Conservation (phyloP, 2,329 filamentous ascomycete genomes). For the Colletotrichum lindemuthianum region DNA sequence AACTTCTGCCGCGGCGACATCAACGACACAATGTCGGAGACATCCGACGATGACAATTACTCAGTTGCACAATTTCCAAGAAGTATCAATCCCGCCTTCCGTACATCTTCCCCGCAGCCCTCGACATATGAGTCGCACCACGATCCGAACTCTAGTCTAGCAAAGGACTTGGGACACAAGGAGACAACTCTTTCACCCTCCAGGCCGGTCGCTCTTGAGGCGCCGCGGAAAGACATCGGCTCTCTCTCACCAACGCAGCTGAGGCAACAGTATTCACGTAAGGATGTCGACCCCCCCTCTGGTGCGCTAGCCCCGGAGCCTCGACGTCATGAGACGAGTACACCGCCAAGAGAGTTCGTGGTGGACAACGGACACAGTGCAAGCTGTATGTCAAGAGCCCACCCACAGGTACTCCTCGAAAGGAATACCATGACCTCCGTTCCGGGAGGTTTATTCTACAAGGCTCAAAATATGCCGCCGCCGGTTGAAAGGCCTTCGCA, state of each 20-base stretch:
- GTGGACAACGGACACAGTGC: background rate
- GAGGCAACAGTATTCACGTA: constrained; percentile 1
- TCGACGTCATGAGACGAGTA: background rate
- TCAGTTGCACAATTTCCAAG: constrained; percentile 96
- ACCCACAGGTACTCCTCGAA: constrained; percentile 77
- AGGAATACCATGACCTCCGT: constrained; percentile 56
- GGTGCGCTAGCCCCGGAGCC: constrained; percentile 2
- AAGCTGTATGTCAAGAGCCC: constrained; percentile 44
- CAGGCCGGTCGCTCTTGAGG: background rate
- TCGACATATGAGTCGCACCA: constrained; percentile 94
- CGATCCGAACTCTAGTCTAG: constrained; percentile 80
- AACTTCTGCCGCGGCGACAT: constrained; percentile 95
- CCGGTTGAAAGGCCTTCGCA: constrained; percentile 18
- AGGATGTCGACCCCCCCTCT: constrained; percentile 4
- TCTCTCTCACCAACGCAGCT: constrained; percentile 13
- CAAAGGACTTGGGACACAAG: constrained; percentile 68
- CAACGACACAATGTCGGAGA: constrained; percentile 82
- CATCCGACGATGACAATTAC: constrained; percentile 87
- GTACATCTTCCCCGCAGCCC: constrained; percentile 94
- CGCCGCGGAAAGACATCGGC: constrained; percentile 20
- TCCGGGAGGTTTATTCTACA: constrained; percentile 61
- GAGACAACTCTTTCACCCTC: constrained; percentile 8
- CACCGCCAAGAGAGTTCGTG: background rate
- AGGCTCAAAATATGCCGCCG: constrained; percentile 58
- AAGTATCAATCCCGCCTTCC: constrained; percentile 94